phyloP scores from a whole-genome alignment of 805 yeast genomes.

The Metschnikowia lachancei region DNA sequence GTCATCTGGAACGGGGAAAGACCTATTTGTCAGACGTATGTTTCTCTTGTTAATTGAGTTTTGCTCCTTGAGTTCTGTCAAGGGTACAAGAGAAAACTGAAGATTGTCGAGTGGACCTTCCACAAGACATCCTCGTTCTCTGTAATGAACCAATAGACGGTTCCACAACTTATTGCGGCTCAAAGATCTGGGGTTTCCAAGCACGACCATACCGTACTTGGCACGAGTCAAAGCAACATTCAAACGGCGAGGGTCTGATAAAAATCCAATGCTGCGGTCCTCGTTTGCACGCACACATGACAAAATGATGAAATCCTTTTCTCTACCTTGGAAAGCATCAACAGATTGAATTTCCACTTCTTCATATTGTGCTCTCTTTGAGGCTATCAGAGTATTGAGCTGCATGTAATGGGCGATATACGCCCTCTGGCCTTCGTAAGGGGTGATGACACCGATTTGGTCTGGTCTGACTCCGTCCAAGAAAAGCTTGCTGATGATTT shows the following conservation, averaged over 20 bases:
- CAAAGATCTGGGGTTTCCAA: slow-evolving; percentile 82
- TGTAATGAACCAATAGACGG: slow-evolving; percentile 67
- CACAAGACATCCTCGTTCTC: slow-evolving; percentile 83
- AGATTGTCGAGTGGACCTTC: slow-evolving; percentile 84
- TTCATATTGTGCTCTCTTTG: slow-evolving; percentile 54
- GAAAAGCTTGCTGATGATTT: slow-evolving; percentile 67
- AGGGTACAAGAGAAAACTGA: slow-evolving; percentile 66
- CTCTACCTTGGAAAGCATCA: slow-evolving; percentile 46
- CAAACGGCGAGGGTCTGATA: slow-evolving; percentile 43
- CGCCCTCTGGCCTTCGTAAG: slow-evolving; percentile 91
- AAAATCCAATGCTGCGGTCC: slow-evolving; percentile 40
- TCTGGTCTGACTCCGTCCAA: slow-evolving; percentile 73
- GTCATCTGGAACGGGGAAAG: slow-evolving; percentile 12
- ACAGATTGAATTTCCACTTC: slow-evolving; percentile 76
- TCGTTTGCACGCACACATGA: slow-evolving; percentile 46
- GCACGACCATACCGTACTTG: slow-evolving; percentile 44
- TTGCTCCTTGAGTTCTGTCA: slow-evolving; percentile 19
- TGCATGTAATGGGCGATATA: slow-evolving; percentile 77
- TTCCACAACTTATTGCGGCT: slow-evolving; percentile 75
- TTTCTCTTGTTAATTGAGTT: slow-evolving; percentile 20
- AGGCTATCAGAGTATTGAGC: slow-evolving; percentile 47
- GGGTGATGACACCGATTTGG: slow-evolving; percentile 83
- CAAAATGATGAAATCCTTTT: slow-evolving; percentile 43
- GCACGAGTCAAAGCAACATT: slow-evolving; percentile 47
- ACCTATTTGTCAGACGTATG: slow-evolving; percentile 1